A percentile compares a stretch with the other conserved stretches of the same genome.
Conservation (phyloP, 495 filamentous ascomycete genomes). For the Stereocaulon alpinum region DNA sequence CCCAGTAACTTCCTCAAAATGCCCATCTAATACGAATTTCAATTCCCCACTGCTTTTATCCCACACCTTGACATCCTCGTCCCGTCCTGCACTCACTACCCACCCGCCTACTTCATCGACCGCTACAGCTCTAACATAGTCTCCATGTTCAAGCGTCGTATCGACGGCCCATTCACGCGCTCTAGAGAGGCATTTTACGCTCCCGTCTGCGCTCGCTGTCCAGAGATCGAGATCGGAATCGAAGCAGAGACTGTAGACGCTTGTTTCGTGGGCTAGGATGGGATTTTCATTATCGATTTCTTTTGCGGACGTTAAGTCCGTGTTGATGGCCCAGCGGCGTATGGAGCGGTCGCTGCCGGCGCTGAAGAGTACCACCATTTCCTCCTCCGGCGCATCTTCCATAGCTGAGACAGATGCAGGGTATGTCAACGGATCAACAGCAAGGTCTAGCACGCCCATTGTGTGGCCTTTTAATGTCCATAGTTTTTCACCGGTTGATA, state of each 20-base stretch:
- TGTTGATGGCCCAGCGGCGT: slow-evolving; percentile 52
- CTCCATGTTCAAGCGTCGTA: slow-evolving; percentile 65
- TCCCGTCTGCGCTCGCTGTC: slow-evolving; percentile 84
- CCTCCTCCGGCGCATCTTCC: slow-evolving; percentile 12
- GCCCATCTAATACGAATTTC: slow-evolving; percentile 66
- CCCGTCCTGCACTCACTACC: slow-evolving; percentile 81
- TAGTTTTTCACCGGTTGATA: slow-evolving; percentile 52
- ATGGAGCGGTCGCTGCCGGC: slow-evolving; percentile 81
- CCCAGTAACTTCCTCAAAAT: slow-evolving; percentile 87
- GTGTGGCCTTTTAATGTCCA: slow-evolving; percentile 64
- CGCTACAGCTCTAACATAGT: slow-evolving; percentile 77
- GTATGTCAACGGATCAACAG: slow-evolving; percentile 51
- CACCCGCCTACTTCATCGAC: slow-evolving; percentile 60
- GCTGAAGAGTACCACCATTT: slow-evolving; percentile 53
- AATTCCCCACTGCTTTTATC: slow-evolving; percentile 64
- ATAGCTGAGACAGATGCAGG: slow-evolving; percentile 4
- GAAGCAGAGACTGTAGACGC: slow-evolving; percentile 65
- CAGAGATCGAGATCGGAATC: slow-evolving; percentile 68
- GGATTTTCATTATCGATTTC: slow-evolving; percentile 45
- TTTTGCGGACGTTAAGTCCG: slow-evolving; percentile 21
- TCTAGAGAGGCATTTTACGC: slow-evolving; percentile 61
- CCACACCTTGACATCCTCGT: slow-evolving; percentile 90
- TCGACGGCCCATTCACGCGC: slow-evolving; percentile 56
- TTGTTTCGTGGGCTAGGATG: slow-evolving; percentile 78
- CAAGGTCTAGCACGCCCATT: slow-evolving; percentile 65